Evolutionary conservation across 2,329 filamentous ascomycete genomes (phyloP).

Genomic region (Penicillium corylophilum): DNA sequence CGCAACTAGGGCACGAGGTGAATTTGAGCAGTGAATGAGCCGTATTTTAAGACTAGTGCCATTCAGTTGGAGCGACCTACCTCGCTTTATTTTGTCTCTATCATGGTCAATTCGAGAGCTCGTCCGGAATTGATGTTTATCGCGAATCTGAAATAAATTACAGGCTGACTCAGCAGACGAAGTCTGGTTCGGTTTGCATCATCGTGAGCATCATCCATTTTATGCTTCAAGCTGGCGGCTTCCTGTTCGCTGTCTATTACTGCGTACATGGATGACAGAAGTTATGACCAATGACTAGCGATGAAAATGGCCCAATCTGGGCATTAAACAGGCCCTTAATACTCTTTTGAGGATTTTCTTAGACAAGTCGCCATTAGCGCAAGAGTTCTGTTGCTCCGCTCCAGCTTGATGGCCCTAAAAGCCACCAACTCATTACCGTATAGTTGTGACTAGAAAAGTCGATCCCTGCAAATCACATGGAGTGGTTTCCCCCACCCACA

Average conservation of each 20-base stretch:
- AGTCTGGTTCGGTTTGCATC: constrained; percentile 27
- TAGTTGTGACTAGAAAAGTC: constrained; percentile 1
- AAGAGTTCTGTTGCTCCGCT: constrained; percentile 14
- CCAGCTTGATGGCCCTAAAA: constrained; percentile 19
- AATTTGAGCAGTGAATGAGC: neutral
- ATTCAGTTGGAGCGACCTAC: neutral
- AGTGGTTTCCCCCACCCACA: neutral
- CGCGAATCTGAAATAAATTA: constrained; percentile 17
- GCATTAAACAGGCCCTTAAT: neutral
- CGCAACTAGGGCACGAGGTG: neutral
- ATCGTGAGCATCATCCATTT: constrained; percentile 28
- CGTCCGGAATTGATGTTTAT: neutral
- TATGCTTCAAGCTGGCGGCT: constrained; percentile 1
- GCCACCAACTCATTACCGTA: constrained; percentile 2
- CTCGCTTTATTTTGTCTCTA: neutral
- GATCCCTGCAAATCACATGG: neutral
- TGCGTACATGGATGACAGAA: neutral
- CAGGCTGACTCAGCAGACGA: constrained; percentile 20
- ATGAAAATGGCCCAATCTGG: neutral
- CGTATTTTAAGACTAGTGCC: neutral
- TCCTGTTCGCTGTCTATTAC: neutral
- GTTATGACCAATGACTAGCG: neutral
- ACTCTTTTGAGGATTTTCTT: neutral
- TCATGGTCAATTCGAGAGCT: neutral
- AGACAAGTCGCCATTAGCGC: constrained; percentile 1